phyloP scores from a whole-genome alignment of 345 rosid species.

The Jatropha curcas region DNA sequence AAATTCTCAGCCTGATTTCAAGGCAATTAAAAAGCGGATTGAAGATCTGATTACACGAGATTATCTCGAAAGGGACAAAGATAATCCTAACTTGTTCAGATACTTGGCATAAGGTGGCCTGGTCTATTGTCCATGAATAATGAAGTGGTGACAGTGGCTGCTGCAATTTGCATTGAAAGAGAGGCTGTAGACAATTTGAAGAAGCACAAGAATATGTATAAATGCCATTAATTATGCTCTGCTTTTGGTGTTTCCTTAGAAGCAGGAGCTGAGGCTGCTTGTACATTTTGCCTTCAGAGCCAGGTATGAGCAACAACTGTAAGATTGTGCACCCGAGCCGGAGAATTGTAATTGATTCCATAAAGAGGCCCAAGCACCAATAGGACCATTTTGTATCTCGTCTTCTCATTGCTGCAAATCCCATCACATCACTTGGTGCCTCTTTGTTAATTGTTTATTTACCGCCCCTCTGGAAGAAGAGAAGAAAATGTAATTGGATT shows the following conservation, averaged over 20 bases:
- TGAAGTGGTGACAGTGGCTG: conserved; percentile 17
- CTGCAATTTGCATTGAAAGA: conserved; percentile 11
- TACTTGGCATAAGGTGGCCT: conserved; percentile 35
- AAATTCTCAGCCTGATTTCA: conserved; percentile 47
- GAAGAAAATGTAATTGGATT: conserved; percentile 6
- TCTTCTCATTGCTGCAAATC: background rate
- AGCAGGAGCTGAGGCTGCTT: conserved; percentile 32
- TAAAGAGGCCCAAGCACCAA: conserved; percentile 19
- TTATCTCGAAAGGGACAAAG: conserved; percentile 42
- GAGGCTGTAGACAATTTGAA: conserved; percentile 4
- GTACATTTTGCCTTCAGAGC: conserved; percentile 35
- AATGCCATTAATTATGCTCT: conserved; percentile 18
- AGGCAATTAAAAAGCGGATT: conserved; percentile 39
- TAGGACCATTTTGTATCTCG: conserved; percentile 6
- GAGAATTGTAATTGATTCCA: conserved; percentile 25
- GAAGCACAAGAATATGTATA: conserved; percentile 23
- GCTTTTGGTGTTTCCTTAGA: conserved; percentile 20
- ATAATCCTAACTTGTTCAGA: conserved; percentile 31
- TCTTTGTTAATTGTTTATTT: conserved; percentile 14
- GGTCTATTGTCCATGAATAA: conserved; percentile 11
- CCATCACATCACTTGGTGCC: background rate
- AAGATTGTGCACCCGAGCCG: conserved; percentile 17
- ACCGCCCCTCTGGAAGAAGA: background rate
- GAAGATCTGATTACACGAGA: conserved; percentile 44
- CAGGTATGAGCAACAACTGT: conserved; percentile 28